These are phyloP conservation scores for Pichia membranifaciens DNA, from an alignment of 805 yeast genomes.

Conservation along the genomic window DNA sequence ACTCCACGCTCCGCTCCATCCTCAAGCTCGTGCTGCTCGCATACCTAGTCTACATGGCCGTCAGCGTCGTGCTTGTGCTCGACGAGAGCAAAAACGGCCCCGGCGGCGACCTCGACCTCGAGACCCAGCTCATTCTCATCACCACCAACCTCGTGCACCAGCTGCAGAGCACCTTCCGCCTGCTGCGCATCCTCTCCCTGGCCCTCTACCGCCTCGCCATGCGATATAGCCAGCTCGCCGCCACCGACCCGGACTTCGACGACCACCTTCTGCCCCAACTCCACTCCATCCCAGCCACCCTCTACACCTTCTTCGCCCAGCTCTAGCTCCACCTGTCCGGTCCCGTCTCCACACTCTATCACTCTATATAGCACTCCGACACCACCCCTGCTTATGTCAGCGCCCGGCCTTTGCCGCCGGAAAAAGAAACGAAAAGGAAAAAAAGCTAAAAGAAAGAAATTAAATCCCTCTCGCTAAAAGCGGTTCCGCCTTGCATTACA, in stretches of 20 bases:
- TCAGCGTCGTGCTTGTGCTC: not conserved
- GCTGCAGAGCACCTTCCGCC: not conserved
- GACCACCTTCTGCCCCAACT: no score
- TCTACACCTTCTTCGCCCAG: not conserved
- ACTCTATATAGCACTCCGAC: no score
- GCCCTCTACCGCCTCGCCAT: not conserved
- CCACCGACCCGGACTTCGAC: no score
- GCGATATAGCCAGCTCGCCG: not conserved
- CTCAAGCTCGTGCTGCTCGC: not conserved
- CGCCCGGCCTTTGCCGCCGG: no score
- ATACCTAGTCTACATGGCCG: not conserved
- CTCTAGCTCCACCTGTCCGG: not conserved
- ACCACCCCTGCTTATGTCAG: no score
- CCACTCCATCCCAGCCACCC: not conserved
- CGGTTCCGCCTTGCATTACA: no score
- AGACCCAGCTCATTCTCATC: not conserved
- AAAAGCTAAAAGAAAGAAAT: no score
- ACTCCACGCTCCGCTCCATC: not conserved
- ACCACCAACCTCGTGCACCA: not conserved
- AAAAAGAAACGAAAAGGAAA: no score
- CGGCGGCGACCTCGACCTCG: not conserved
- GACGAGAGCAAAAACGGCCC: not conserved
- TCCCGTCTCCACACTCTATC: not conserved
- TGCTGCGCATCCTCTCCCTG: not conserved
- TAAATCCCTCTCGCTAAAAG: no score